Base-by-base conservation (phyloP, 1,284 basidiomycete genomes). In the Abortiporus biennis region DNA sequence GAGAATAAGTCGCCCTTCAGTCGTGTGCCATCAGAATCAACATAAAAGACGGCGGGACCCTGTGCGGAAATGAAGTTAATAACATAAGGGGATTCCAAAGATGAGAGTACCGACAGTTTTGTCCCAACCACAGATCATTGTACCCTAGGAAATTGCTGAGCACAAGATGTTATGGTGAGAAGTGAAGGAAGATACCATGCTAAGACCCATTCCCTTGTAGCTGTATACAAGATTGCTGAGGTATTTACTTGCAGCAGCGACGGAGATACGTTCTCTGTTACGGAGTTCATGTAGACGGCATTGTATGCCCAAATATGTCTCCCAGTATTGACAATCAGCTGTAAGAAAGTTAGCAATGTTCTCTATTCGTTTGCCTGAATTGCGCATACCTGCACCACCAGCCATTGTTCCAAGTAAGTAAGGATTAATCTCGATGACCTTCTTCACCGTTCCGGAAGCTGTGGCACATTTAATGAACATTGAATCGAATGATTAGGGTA, bases 121-220 rank as follows among this genome's bases (percentile, higher is more conserved):
- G 69, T 99, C 96, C 94, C 95, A 99, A 21, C 96, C 96, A 57
- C 94, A 98, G 51, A 99, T 96, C 96, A 99, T 99, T 2, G 96
- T 99, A 44, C 96, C 96, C 91, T 92, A 51, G 16, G 16, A n/a
- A n/a, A n/a, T n/a, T n/a, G n/a, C n/a, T n/a, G n/a, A n/a, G n/a
- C n/a, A n/a, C n/a, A n/a, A n/a, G n/a, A n/a, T n/a, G n/a, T n/a
- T n/a, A n/a, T 17, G 32, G 15, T 16, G 19, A 15, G 19, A 34
- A 17, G 15, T n/a, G n/a, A n/a, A n/a, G n/a, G n/a, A n/a, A n/a
- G n/a, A n/a, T 46, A 91, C 91, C 95, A 99, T 99, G 61, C 92
- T 95, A 47, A 99, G 68, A 3, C 96, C 96, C 94, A 96, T 98
- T 11, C 96, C 96, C 68, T 99, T 99, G 76, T 99, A 99, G 46